phyloP scores from a whole-genome alignment of 139 green algal genomes.

The Mesotaenium endlicherianum region DNA sequence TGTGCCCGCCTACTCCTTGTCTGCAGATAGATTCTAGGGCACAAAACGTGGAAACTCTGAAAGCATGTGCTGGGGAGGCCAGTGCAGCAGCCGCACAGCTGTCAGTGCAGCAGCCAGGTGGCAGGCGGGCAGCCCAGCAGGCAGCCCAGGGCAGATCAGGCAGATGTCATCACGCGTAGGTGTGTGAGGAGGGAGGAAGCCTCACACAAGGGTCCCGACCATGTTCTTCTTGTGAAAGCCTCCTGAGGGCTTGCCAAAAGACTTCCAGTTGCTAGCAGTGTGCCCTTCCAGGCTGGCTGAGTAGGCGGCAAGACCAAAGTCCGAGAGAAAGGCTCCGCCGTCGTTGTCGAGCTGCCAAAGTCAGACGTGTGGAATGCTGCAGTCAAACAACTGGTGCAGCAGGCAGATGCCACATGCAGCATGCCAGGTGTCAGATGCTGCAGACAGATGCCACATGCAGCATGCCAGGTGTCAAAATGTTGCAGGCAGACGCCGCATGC shows the following conservation, averaged over 20 bases:
- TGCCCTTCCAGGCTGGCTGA: neutral
- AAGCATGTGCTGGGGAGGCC: no score
- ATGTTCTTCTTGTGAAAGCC: conserved; percentile 56
- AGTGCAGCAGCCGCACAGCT: no score
- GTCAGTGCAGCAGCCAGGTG: no score
- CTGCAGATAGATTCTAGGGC: no score
- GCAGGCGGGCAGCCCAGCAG: no score
- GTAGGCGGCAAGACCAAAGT: conserved; percentile 26
- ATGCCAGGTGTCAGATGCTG: neutral
- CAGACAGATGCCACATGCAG: neutral
- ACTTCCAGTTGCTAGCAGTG: conserved; percentile 27
- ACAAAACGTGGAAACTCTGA: no score
- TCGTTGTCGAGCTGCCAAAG: conserved; percentile 16
- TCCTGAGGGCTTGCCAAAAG: conserved; percentile 44
- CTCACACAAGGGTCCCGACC: conserved; percentile 48
- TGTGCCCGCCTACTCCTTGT: no score
- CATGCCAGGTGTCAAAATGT: neutral
- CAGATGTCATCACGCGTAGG: no score
- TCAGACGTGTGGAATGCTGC: no score
- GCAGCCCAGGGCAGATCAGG: no score
- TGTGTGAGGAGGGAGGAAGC: no score
- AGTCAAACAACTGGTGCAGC: neutral
- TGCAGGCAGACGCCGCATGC: neutral
- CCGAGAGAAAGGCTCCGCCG: neutral
- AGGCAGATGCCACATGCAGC: neutral